Evolutionary conservation across 2,329 filamentous ascomycete genomes (phyloP), one percentile per base, ranked within the genome.

Genomic region (Diaporthe ilicicola): DNA sequence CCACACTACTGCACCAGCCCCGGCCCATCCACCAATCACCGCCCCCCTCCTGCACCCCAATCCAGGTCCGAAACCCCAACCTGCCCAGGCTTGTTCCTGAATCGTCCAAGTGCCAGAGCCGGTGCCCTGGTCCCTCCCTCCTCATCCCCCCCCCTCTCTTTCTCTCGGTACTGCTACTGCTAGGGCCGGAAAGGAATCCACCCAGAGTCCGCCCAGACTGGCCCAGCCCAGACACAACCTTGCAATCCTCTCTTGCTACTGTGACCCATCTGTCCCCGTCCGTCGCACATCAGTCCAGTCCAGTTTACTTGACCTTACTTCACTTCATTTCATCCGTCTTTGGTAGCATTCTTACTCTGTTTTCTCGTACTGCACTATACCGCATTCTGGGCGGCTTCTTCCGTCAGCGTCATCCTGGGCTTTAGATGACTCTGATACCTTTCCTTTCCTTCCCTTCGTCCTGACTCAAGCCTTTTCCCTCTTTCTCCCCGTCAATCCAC

Each of bases 61-160:
- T 37, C 32, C 61, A 50, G 51, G 69, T 67, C 69, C 69, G 62
- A 70, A 70, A 67, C 69, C 69, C 61, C 61, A 67, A 61, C 59
- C 69, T 55, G 34, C 22, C 59, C 68, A 48, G 37, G 56, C 46
- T 65, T 50, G 61, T 70, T 70, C 68, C 68, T 70, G 68, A 70
- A 65, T 65, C 9, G 56, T 66, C 50, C 68, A 64, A 55, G 68
- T 67, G 44, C 46, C 24, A 22, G 55, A 39, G 50, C 59, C 39
- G 53, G 39, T 13, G 27, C 17, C 42, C 34, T 42, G 17, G 37
- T 59, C 37, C n/a, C n/a, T 54, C 44, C 37, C 24, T 55, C 59
- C 6, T 34, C 37, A 27, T 19, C 12, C 4, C 34, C 53, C 34
- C 53, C 15, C 34, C 53, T 8, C 4, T 37, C 29, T 37, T 15